These are phyloP conservation scores for Didymella keratinophila DNA, from an alignment of 2,329 filamentous ascomycete species.

Conservation along the genomic window DNA sequence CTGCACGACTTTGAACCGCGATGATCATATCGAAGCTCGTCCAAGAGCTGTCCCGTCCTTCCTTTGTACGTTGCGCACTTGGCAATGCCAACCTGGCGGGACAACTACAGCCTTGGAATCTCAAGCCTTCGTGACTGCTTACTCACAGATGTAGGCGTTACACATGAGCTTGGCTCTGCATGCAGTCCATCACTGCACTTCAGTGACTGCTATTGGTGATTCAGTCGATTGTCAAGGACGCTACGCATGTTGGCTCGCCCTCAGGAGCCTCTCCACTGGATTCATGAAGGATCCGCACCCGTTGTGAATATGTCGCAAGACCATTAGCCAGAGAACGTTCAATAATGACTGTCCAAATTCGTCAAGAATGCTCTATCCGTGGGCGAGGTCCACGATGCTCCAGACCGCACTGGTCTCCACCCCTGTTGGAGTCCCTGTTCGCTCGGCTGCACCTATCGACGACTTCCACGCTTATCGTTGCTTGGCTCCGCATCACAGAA, in stretches of 20 bases:
- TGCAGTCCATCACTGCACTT: neutral
- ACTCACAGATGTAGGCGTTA: constrained; percentile 21
- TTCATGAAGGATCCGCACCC: neutral
- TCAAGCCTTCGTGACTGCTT: constrained; percentile 21
- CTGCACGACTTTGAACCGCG: constrained; percentile 24
- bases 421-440: constrained; percentile 17
- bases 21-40: constrained; percentile 25
- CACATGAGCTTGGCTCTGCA: constrained; percentile 18
- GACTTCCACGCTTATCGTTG: constrained; percentile 28
- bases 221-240: neutral
- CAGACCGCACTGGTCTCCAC: constrained; percentile 30
- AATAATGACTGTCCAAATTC: neutral
- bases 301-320: neutral
- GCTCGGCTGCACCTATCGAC: constrained; percentile 21
- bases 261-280: neutral
- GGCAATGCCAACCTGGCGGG: constrained; percentile 17
- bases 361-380: neutral
- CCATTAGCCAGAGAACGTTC: neutral
- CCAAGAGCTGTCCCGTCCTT: constrained; percentile 7
- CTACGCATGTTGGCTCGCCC: neutral
- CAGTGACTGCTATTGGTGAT: neutral
- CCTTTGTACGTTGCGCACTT: constrained; percentile 7
- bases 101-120: constrained; percentile 26
- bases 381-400: constrained; percentile 22
- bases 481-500: constrained; percentile 48